These are phyloP conservation scores for Magnolia kwangsiensis DNA, from an alignment of 164 flowering plant genomes.

Conservation along the genomic window DNA sequence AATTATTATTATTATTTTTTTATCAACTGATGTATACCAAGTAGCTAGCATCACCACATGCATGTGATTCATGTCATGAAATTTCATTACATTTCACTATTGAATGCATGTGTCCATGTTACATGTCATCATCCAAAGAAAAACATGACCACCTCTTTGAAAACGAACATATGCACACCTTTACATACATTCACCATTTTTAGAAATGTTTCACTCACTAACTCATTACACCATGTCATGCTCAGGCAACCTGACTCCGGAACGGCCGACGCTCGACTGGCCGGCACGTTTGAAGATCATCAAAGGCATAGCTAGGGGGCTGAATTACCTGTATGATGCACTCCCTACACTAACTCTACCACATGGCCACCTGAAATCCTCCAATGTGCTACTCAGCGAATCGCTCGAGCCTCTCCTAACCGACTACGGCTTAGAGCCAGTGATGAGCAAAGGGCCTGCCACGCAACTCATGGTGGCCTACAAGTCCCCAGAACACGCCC, in stretches of 20 bases:
- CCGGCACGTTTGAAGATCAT: constrained; percentile 56
- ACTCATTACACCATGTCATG: background rate
- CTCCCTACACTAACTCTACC: constrained; percentile 57
- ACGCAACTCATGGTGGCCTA: constrained; percentile 61
- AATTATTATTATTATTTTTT: too few species aligned
- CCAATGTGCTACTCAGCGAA: constrained; percentile 67
- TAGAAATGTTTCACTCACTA: background rate
- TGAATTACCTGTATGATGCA: constrained; percentile 58
- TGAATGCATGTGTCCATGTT: background rate
- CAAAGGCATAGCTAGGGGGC: constrained; percentile 72
- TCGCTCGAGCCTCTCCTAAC: constrained; percentile 49
- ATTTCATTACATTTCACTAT: too few species aligned
- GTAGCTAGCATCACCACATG: too few species aligned
- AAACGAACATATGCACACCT: background rate
- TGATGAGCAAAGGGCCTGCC: constrained; percentile 55
- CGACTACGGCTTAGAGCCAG: constrained; percentile 62
- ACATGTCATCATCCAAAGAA: background rate
- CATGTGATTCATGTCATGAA: too few species aligned
- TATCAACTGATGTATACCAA: too few species aligned
- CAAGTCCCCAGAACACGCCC: constrained; percentile 65
- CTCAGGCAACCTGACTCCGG: constrained; percentile 5
- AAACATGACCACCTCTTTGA: background rate
- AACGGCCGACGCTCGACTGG: constrained; percentile 42
- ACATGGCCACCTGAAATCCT: constrained; percentile 87
- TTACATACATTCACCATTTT: background rate